Conservation (phyloP, 2,329 filamentous ascomycete genomes). For the Diaporthe amygdali region DNA sequence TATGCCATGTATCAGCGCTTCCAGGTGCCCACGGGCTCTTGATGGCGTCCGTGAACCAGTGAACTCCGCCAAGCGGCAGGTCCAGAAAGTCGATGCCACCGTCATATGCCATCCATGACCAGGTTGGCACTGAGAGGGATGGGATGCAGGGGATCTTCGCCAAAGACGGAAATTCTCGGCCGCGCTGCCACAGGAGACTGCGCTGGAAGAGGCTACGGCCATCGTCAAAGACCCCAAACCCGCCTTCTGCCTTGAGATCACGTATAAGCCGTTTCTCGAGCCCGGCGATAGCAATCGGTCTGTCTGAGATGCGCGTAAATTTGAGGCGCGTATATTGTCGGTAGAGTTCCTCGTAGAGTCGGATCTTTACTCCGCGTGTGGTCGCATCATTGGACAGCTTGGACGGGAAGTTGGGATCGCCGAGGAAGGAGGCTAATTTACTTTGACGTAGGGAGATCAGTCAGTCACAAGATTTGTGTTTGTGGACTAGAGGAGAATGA, state of each 20-base stretch:
- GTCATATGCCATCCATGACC: constrained; percentile 43
- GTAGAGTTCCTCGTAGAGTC: constrained; percentile 31
- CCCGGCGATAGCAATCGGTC: constrained; percentile 36
- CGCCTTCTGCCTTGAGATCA: constrained; percentile 31
- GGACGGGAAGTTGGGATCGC: constrained; percentile 35
- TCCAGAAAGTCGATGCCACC: constrained; percentile 37
- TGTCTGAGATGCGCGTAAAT: constrained; percentile 29
- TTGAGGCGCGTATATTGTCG: constrained; percentile 35
- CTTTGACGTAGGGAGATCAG: background rate
- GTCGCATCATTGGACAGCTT: background rate
- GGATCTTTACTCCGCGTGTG: constrained; percentile 28
- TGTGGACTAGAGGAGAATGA: background rate
- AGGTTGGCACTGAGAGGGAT: constrained; percentile 30
- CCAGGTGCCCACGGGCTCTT: background rate
- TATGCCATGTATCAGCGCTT: background rate
- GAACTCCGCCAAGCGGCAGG: constrained; percentile 25
- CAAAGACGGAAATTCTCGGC: constrained; percentile 5
- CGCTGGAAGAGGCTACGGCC: constrained; percentile 28
- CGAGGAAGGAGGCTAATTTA: constrained; percentile 30
- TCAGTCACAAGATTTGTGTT: background rate
- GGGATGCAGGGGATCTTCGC: background rate
- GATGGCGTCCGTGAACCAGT: background rate
- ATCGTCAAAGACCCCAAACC: constrained; percentile 37
- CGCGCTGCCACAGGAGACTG: constrained; percentile 36
- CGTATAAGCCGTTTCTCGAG: constrained; percentile 34